Conservation (phyloP, 331 rosid species). For the Quercus phellos region DNA sequence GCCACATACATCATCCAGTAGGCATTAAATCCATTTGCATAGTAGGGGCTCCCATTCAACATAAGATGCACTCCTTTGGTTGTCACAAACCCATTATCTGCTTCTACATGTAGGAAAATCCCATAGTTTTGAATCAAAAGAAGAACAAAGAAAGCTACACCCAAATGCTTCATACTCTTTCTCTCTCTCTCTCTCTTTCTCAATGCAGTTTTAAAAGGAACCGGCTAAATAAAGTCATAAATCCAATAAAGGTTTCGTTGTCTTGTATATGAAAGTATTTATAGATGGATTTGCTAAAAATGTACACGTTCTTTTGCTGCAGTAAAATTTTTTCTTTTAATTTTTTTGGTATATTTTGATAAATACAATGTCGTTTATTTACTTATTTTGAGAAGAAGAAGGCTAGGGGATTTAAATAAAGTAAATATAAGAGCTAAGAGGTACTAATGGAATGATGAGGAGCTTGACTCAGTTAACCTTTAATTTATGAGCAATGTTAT, state of each 20-base stretch:
- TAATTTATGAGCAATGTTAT: too few species aligned
- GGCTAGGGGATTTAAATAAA: too few species aligned
- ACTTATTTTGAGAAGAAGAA: too few species aligned
- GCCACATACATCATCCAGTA: slow-evolving; percentile 88
- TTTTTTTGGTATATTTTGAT: not conserved
- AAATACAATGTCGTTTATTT: too few species aligned
- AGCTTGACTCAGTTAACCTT: too few species aligned
- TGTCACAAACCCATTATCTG: slow-evolving; percentile 68
- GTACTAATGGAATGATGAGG: too few species aligned
- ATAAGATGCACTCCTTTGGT: slow-evolving; percentile 62
- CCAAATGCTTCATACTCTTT: slow-evolving; percentile 25
- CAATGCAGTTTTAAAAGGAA: not conserved
- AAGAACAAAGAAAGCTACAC: slow-evolving; percentile 32
- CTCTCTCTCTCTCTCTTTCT: not conserved
- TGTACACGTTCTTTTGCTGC: not conserved
- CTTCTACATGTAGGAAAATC: slow-evolving; percentile 21
- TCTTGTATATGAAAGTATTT: not conserved
- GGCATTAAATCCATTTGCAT: slow-evolving; percentile 87
- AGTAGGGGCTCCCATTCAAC: slow-evolving; percentile 67
- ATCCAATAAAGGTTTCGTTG: not conserved
- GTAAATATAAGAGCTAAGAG: too few species aligned
- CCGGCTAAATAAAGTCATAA: too few species aligned
- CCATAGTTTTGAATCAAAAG: slow-evolving; percentile 22
- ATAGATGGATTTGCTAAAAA: not conserved
- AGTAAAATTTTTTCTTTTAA: too few species aligned